Conservation (phyloP, 306 rosid genomes). For the Glycine tomentella region DNA sequence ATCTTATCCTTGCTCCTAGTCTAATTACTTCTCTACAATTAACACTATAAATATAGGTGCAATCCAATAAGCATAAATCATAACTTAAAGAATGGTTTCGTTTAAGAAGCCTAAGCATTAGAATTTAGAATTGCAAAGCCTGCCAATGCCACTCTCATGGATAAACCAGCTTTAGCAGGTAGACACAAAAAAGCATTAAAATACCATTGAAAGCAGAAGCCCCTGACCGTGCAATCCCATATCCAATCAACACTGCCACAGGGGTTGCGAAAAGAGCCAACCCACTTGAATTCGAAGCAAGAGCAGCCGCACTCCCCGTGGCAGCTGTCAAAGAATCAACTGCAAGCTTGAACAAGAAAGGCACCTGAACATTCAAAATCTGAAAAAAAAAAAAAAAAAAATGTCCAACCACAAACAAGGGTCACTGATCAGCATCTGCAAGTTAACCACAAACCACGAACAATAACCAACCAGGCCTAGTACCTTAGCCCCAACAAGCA, state of each 20-base stretch:
- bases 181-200: constrained; percentile 46
- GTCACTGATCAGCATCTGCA: constrained; percentile 30
- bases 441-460: constrained; percentile 25
- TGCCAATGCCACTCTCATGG: constrained; percentile 10
- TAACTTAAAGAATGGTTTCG: background rate
- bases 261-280: constrained; percentile 85
- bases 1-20: constrained; percentile 13
- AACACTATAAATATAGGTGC: constrained; percentile 28
- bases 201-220: constrained; percentile 98
- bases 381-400: constrained; percentile 47
- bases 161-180: constrained; percentile 26
- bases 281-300: constrained; percentile 68
- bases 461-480: background rate
- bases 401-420: constrained; percentile 31
- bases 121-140: constrained; percentile 36
- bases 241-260: constrained; percentile 84
- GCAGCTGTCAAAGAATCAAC: constrained; percentile 88
- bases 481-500: constrained; percentile 95
- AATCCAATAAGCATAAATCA: background rate
- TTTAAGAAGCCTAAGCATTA: constrained; percentile 19
- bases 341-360: constrained; percentile 94
- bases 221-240: constrained; percentile 91
- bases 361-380: constrained; percentile 98
- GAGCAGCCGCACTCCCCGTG: constrained; percentile 66
- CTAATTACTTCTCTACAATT: background rate